Percentiles rank a stretch among this genome's conserved stretches.
Evolutionary conservation across 768 basidiomycete genomes (phyloP).

Genomic region (Hydnomerulius pinastri): DNA sequence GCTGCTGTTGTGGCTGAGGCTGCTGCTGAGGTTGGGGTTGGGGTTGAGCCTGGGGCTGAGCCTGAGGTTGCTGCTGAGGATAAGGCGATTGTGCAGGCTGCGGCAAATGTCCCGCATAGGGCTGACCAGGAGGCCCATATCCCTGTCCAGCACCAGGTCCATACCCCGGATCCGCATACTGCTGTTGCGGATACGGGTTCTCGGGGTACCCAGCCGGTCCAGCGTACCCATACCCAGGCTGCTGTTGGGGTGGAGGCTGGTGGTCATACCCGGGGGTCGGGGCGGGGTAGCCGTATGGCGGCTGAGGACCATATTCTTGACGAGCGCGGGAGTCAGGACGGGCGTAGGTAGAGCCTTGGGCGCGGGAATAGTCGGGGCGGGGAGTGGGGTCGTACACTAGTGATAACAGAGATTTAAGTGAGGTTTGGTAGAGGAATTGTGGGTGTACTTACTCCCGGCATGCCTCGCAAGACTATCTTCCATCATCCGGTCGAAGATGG

Average conservation of each 20-base stretch:
- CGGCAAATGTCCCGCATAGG: slow-evolving; percentile 19
- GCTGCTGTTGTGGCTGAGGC: slow-evolving; percentile 38
- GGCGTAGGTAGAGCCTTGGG: slow-evolving; percentile 26
- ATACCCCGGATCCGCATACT: slow-evolving; percentile 26
- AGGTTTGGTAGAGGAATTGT: not conserved
- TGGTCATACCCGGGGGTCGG: slow-evolving; percentile 43
- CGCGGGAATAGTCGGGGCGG: slow-evolving; percentile 29
- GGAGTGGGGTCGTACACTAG: slow-evolving; percentile 57
- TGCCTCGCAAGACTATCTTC: slow-evolving; percentile 84
- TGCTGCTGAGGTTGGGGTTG: slow-evolving; percentile 20
- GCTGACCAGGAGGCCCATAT: slow-evolving; percentile 20
- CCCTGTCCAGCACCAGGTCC: slow-evolving; percentile 19
- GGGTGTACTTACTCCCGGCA: slow-evolving; percentile 50
- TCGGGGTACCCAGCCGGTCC: slow-evolving; percentile 27
- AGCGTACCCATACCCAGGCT: slow-evolving; percentile 28
- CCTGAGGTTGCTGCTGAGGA: slow-evolving; percentile 32
- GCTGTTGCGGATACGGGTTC: slow-evolving; percentile 25
- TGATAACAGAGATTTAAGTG: slow-evolving; percentile 8
- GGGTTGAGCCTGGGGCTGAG: slow-evolving; percentile 31
- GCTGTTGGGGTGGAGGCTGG: slow-evolving; percentile 37
- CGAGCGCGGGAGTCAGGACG: slow-evolving; percentile 36
- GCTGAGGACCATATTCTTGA: slow-evolving; percentile 39
- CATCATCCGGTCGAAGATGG: slow-evolving; percentile 93
- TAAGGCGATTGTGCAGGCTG: slow-evolving; percentile 34
- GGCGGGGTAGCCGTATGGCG: slow-evolving; percentile 48